Percentiles rank a stretch among this genome's conserved stretches.
Conservation (phyloP, 345 rosid genomes). For the Salix dunnii region DNA sequence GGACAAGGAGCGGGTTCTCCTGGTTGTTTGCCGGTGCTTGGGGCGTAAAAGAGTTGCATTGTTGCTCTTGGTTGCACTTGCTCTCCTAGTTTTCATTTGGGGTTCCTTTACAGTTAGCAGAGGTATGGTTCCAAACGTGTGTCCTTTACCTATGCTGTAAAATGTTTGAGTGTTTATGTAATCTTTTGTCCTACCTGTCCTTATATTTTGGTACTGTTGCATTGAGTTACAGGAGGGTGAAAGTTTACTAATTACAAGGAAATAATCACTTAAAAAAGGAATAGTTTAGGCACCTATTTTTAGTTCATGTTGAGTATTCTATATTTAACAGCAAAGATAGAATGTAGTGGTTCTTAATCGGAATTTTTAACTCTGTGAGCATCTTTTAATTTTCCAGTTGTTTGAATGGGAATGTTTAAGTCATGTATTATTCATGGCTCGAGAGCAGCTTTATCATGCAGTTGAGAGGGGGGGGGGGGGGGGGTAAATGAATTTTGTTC, state of each 20-base stretch:
- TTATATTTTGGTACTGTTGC: neutral
- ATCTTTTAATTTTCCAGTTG: neutral
- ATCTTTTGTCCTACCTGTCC: neutral
- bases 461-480: neutral
- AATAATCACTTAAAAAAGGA: neutral
- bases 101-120: conserved; percentile 62
- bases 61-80: conserved; percentile 58
- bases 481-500: neutral
- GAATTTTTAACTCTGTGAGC: neutral
- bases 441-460: neutral
- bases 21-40: conserved; percentile 46
- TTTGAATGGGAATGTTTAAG: neutral
- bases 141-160: neutral
- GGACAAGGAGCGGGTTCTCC: conserved; percentile 66
- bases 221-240: neutral
- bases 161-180: neutral
- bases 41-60: conserved; percentile 61
- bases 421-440: neutral
- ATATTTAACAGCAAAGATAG: too few relatives aligned
- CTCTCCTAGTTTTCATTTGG: conserved; percentile 63
- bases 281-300: neutral
- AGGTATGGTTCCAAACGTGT: conserved; percentile 41
- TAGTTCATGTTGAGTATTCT: neutral
- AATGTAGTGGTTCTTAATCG: neutral
- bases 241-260: neutral